Conservation (phyloP, 345 rosid species). For the Trapa bicornis region DNA sequence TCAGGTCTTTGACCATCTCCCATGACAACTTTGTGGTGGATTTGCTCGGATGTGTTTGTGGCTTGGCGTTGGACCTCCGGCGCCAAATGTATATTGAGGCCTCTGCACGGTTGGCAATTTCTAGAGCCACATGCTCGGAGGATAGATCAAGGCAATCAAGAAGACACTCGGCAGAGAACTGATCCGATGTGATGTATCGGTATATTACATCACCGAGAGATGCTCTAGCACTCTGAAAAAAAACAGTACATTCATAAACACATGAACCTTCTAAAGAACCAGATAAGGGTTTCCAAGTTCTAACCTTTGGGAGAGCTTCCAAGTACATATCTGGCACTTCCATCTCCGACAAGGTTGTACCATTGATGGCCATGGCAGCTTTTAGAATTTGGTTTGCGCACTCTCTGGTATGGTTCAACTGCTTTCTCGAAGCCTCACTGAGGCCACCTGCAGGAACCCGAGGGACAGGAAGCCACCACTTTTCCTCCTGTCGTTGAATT, state of each 20-base stretch:
- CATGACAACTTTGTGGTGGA: conserved; percentile 65
- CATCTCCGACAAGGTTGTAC: conserved; percentile 59
- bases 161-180: conserved; percentile 70
- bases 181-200: conserved; percentile 68
- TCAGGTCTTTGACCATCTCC: conserved; percentile 84
- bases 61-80: conserved; percentile 48
- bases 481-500: conserved; percentile 84
- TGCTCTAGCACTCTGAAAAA: conserved; percentile 71
- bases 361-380: conserved; percentile 94
- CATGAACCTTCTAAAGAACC: not conserved
- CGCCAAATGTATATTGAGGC: conserved; percentile 82
- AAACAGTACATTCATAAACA: conserved; percentile 1
- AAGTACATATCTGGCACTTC: conserved; percentile 82
- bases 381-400: conserved; percentile 77
- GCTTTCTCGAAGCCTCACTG: conserved; percentile 61
- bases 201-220: conserved; percentile 78
- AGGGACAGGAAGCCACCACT: conserved; percentile 99
- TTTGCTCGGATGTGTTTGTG: conserved; percentile 29
- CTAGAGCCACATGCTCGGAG: conserved; percentile 74
- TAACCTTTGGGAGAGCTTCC: conserved; percentile 85
- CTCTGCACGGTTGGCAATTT: conserved; percentile 85
- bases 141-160: conserved; percentile 85
- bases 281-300: not conserved
- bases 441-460: conserved; percentile 79
- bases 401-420: conserved; percentile 61